A percentile compares a stretch with the other conserved stretches of the same genome.
phyloP scores from a whole-genome alignment of 371 early-diverging fungal genomes.

The Quaeritorhiza haematococci region DNA sequence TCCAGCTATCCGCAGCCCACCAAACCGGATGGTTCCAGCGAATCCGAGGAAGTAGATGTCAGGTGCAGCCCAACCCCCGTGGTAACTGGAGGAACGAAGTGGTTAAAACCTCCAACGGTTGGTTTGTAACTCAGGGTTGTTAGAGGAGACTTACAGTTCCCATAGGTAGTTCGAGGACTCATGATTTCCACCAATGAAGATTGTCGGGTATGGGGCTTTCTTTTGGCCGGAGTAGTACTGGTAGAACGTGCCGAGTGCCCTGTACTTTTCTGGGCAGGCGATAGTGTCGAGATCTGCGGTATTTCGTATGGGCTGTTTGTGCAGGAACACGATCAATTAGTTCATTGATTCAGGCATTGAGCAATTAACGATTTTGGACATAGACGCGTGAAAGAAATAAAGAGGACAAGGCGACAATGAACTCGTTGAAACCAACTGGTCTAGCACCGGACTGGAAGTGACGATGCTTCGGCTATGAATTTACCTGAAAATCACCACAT shows the following conservation, averaged over 20 bases:
- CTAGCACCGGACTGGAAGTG: background rate
- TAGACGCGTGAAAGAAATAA: too few species aligned
- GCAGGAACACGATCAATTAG: background rate
- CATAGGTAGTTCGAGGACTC: conserved; percentile 89
- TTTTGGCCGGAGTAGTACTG: conserved; percentile 85
- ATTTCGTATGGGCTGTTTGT: conserved; percentile 75
- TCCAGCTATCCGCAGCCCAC: conserved; percentile 87
- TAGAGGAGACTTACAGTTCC: conserved; percentile 67
- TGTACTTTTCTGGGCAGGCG: conserved; percentile 80
- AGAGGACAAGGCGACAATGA: background rate
- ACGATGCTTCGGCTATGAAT: background rate
- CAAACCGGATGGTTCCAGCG: conserved; percentile 75
- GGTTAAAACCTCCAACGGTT: background rate
- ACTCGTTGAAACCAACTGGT: background rate
- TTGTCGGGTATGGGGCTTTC: conserved; percentile 76
- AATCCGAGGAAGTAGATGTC: conserved; percentile 92
- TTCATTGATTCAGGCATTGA: background rate
- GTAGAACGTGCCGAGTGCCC: conserved; percentile 76
- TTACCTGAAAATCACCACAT: conserved; percentile 95
- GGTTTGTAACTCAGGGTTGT: background rate
- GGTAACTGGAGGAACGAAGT: conserved; percentile 44
- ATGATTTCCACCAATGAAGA: conserved; percentile 97
- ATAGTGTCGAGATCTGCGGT: conserved; percentile 70
- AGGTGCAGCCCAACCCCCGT: conserved; percentile 94
- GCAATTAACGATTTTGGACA: too few species aligned